A percentile compares a stretch with the other conserved stretches of the same genome.
These are phyloP conservation scores for Osmanthus fragrans DNA, from an alignment of 257 asterid genomes.

Conservation along the genomic window DNA sequence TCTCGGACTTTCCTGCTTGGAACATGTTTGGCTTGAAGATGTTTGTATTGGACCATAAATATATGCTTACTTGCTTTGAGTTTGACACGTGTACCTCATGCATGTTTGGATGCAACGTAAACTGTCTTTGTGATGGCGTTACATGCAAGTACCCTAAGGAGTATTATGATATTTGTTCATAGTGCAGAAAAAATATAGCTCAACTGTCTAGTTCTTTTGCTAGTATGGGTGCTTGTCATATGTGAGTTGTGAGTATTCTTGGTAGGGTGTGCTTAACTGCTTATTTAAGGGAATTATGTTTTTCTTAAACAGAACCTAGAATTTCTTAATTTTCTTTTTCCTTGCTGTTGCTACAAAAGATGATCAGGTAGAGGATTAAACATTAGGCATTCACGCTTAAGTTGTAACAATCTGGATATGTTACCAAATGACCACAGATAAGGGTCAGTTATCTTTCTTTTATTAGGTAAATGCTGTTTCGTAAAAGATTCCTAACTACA, in stretches of 20 bases:
- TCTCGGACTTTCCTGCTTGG: not conserved
- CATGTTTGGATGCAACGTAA: not conserved
- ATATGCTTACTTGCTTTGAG: not conserved
- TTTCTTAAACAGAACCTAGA: not conserved
- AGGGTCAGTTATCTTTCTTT: not conserved
- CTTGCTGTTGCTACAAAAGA: not conserved
- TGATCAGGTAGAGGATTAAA: not conserved
- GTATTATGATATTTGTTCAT: conserved; percentile 26
- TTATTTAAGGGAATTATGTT: no score
- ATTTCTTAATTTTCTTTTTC: not conserved
- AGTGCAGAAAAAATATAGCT: not conserved
- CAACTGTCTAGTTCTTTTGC: not conserved
- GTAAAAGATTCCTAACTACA: not conserved
- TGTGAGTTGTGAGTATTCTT: not conserved
- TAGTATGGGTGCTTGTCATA: not conserved
- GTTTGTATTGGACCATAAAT: not conserved
- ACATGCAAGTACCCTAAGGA: not conserved
- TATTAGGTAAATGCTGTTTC: no score
- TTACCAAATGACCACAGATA: not conserved
- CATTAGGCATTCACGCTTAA: not conserved
- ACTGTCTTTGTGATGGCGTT: not conserved
- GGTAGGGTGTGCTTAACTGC: no score
- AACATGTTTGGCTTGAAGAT: not conserved
- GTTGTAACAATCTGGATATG: not conserved
- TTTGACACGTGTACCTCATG: not conserved